Percentiles rank a stretch among this genome's conserved stretches.
Conservation (phyloP, 164 flowering plant genomes). For the Vitis rotundifolia region DNA sequence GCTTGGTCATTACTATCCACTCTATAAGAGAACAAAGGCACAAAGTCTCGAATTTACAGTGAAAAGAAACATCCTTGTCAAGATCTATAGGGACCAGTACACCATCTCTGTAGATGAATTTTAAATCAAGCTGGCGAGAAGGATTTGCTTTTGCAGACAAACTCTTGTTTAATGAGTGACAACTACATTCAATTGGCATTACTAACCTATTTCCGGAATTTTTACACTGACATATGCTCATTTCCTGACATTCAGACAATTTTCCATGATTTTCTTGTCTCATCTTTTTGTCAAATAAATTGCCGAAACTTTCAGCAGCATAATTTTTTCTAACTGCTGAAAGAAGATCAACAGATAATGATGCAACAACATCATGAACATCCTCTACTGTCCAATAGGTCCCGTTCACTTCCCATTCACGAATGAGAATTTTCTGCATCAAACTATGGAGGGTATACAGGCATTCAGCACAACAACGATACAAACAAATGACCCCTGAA, state of each 20-base stretch:
- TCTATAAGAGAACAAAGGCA: slow-evolving; percentile 78
- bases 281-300: slow-evolving; percentile 13
- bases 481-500: slow-evolving; percentile 42
- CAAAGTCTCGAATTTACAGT: slow-evolving; percentile 68
- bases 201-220: slow-evolving; percentile 22
- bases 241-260: slow-evolving; percentile 20
- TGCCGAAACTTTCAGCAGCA: slow-evolving; percentile 18
- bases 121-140: slow-evolving; percentile 25
- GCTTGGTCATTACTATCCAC: slow-evolving; percentile 46
- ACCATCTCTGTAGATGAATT: slow-evolving; percentile 64
- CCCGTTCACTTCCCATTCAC: slow-evolving; percentile 37
- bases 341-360: slow-evolving; percentile 63
- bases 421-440: slow-evolving; percentile 46
- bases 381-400: slow-evolving; percentile 55
- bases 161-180: slow-evolving; percentile 36
- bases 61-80: slow-evolving; percentile 45
- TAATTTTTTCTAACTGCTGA: slow-evolving; percentile 44
- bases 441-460: slow-evolving; percentile 35
- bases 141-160: slow-evolving; percentile 9
- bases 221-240: slow-evolving; percentile 26
- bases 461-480: slow-evolving; percentile 69
- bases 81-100: slow-evolving; percentile 50
- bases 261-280: slow-evolving; percentile 7
- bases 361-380: slow-evolving; percentile 69
- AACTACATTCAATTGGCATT: slow-evolving; percentile 48